Base-by-base conservation (phyloP, 345 rosid species). In the Erysimum cheiranthoides region DNA sequence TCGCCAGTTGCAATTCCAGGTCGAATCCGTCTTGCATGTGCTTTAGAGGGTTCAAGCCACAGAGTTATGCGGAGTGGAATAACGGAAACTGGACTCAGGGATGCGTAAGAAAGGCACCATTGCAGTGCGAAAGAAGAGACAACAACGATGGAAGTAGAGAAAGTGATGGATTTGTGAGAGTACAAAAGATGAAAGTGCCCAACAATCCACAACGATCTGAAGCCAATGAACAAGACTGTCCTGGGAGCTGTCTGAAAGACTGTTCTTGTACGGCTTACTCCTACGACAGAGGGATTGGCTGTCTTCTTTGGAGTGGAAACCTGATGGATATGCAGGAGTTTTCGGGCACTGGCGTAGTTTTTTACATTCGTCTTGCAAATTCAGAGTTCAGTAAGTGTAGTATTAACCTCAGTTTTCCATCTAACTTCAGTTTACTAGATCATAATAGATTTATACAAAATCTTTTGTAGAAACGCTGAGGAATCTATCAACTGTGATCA, bases 251-350 rank as follows among this genome's bases (percentile, higher is more conserved):
- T 82, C 71, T 80, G 61, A 62, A n/a, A 5, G 85, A 82, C 51
- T 86, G 89, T 67, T 84, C 87, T 3, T 88, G 86, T 27, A 47
- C 59, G 2, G 89, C 89, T 68, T 87, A 85, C 68, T 50, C 76
- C 16, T 81, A 66, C 61, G 70, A 75, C 35, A 27, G 28, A 8
- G 85, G 78, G 13, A 35, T 83, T 0, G 80, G 88, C 3, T 85
- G 90, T 66, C 77, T 82, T 83, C 68, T 68, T 4, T 84, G 92
- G 92, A 75, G 18, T 9, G 61, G 18, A 80, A 46, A 71, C 40
- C 79, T 86, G 58, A 60, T 75, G 21, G 88, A 88, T 46, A 36
- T 73, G 25, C 83, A 73, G 39, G 66, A 75, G 38, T 79, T 80
- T 7, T 36, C 54, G 6, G 13, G 4, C 0, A n/a, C 62, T 0